Base-by-base conservation (phyloP, 805 yeast genomes). In the Lipomyces spencermartinsiae region DNA sequence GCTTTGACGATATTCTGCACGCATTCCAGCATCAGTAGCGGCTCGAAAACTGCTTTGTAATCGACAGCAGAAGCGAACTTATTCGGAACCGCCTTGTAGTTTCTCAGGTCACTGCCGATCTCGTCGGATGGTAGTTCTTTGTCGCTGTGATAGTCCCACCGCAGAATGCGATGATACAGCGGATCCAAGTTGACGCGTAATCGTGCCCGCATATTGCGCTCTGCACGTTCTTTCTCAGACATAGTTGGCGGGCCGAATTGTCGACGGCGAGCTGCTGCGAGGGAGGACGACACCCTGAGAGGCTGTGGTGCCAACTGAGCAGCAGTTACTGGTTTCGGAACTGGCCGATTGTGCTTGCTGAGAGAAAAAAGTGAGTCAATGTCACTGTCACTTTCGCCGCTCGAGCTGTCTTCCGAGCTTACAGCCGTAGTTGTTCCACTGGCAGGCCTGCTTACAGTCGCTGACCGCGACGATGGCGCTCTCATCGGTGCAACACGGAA, bases 1-100 rank as follows among this genome's bases (percentile, higher is more conserved):
- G 95, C 87, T 4, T 91, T 83, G 71, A 87, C 89, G 34, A 95
- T 85, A 0, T 92, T 90, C 75, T 93, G 97, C 98, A 98, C 96
- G 71, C 97, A 91, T 79, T 95, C 99, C 54, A 94, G 79, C 76
- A 93, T 79, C 57, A 95, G 80, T 56, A 95, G 81, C 0, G 99
- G 99, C 72, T 89, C 91, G 77, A 92, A 89, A 0, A 85, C 83
- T 46, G 82, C 80, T 59, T 85, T 85, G 75, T 96, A 95, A 2
- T 90, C 92, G n/a, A 80, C 81, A 4, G 87, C 87, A 61, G 85
- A 80, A 0, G 74, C 66, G 75, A 91, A 95, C 1, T 78, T 74
- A 71, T 87, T 87, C 35, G 85, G 84, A 5, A 91, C 89, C 0
- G 80, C 77, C 0, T 75, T 74, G 73, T 85, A 86, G 0, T 78